These are phyloP conservation scores for Candida vartiovaarae DNA, from an alignment of 805 yeast species.

Conservation along the genomic window DNA sequence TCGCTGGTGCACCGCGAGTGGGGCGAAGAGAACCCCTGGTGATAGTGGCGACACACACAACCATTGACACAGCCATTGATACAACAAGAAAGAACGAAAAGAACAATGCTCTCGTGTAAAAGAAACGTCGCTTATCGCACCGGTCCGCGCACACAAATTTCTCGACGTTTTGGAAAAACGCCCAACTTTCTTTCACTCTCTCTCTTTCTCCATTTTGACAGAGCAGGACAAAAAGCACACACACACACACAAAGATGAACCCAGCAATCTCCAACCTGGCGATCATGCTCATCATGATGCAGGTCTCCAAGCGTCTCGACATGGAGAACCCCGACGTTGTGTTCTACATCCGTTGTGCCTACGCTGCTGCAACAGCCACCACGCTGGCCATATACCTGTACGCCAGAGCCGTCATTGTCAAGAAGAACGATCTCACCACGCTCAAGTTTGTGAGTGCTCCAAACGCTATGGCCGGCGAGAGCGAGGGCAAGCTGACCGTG, in stretches of 20 bases:
- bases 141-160: no score
- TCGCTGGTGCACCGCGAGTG: no score
- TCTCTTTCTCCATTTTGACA: background rate
- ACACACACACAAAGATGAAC: conserved; percentile 44
- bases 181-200: background rate
- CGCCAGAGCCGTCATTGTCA: conserved; percentile 51
- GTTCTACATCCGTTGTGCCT: conserved; percentile 68
- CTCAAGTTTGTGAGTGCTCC: conserved; percentile 87
- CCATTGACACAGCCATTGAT: no score
- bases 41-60: no score
- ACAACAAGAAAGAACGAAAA: no score
- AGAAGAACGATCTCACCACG: conserved; percentile 86
- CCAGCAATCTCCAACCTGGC: conserved; percentile 83
- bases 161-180: background rate
- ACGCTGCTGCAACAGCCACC: conserved; percentile 56
- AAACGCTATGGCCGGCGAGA: conserved; percentile 67
- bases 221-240: background rate
- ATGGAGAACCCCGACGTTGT: conserved; percentile 76
- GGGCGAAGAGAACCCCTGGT: no score
- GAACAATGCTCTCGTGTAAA: no score
- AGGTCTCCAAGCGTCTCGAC: conserved; percentile 80
- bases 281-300: conserved; percentile 95
- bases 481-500: conserved; percentile 67
- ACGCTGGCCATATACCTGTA: conserved; percentile 62
- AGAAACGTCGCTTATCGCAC: no score